phyloP scores from a whole-genome alignment of 805 yeast species.

The Dipodascopsis tothii region DNA sequence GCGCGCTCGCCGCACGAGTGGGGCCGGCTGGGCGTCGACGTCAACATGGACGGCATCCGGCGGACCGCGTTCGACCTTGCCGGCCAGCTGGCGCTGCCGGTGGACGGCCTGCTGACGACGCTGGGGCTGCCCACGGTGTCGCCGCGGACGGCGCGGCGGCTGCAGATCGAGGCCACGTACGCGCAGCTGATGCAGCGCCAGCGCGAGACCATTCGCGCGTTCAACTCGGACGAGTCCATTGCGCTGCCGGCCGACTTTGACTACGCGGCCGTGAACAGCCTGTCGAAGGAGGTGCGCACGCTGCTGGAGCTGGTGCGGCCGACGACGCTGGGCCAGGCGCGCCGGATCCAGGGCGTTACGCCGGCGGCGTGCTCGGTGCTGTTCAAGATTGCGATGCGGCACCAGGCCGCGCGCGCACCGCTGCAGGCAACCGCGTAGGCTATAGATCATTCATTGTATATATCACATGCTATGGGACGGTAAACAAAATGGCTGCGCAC shows the following conservation, averaged over 20 bases:
- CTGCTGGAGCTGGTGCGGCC: constrained; percentile 72
- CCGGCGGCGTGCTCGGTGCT: constrained; percentile 86
- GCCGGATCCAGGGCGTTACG: constrained; percentile 89
- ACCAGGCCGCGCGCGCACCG: constrained; percentile 13
- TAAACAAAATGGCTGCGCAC: too few relatives aligned
- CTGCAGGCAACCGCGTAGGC: too few relatives aligned
- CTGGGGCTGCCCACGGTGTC: constrained; percentile 36
- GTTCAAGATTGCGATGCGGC: constrained; percentile 31
- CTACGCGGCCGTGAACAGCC: constrained; percentile 49
- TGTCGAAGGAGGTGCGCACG: constrained; percentile 20
- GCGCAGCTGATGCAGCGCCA: constrained; percentile 74
- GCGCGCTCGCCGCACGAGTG: constrained; percentile 54
- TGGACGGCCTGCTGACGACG: constrained; percentile 27
- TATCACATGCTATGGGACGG: too few relatives aligned
- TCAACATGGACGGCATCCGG: constrained; percentile 48
- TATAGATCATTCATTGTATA: too few relatives aligned
- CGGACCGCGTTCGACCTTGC: constrained; percentile 67
- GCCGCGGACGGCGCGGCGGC: constrained; percentile 49
- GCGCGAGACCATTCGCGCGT: constrained; percentile 60
- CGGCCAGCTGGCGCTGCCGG: constrained; percentile 41
- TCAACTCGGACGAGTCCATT: constrained; percentile 73
- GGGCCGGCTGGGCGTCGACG: constrained; percentile 41
- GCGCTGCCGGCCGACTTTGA: constrained; percentile 61
- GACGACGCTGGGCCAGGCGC: constrained; percentile 86
- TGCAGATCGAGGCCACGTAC: constrained; percentile 75